A percentile compares a stretch with the other conserved stretches of the same genome.
phyloP scores from a whole-genome alignment of 2,329 filamentous ascomycete species.

The Neospermospora avenae region DNA sequence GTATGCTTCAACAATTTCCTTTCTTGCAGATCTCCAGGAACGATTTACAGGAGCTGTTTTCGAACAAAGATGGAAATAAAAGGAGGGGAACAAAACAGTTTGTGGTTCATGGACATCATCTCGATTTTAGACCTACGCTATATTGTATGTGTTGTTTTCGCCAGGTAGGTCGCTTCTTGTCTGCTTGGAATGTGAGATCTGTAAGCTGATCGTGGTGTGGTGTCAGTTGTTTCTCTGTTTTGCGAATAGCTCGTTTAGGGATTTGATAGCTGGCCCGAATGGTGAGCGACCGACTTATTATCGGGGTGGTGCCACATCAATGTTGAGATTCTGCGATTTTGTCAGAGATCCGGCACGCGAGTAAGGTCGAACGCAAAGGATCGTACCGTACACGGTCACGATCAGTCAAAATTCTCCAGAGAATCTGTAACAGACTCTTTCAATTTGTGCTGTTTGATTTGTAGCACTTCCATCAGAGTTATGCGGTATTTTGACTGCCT shows the following conservation, averaged over 20 bases:
- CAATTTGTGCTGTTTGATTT: background rate
- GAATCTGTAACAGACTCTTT: background rate
- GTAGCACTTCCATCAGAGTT: background rate
- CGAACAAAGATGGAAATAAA: background rate
- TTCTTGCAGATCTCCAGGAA: constrained; percentile 1
- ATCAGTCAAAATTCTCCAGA: background rate
- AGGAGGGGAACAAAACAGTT: background rate
- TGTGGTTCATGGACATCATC: constrained; percentile 5
- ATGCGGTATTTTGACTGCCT: background rate
- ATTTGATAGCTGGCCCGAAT: background rate
- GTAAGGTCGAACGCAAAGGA: no score
- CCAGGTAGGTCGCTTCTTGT: background rate
- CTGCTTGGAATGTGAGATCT: background rate
- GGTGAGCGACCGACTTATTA: background rate
- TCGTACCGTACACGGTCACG: background rate
- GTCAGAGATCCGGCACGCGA: background rate
- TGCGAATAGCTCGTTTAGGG: background rate
- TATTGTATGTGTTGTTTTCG: constrained; percentile 1
- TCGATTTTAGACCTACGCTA: background rate
- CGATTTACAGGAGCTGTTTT: background rate
- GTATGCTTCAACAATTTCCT: constrained; percentile 1
- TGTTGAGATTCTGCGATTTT: background rate
- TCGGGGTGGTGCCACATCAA: constrained; percentile 5
- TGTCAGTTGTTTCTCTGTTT: background rate
- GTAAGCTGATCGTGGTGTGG: background rate